Percentiles rank a stretch among this genome's conserved stretches.
phyloP scores from a whole-genome alignment of 257 asterid species.

The Petrea volubilis region DNA sequence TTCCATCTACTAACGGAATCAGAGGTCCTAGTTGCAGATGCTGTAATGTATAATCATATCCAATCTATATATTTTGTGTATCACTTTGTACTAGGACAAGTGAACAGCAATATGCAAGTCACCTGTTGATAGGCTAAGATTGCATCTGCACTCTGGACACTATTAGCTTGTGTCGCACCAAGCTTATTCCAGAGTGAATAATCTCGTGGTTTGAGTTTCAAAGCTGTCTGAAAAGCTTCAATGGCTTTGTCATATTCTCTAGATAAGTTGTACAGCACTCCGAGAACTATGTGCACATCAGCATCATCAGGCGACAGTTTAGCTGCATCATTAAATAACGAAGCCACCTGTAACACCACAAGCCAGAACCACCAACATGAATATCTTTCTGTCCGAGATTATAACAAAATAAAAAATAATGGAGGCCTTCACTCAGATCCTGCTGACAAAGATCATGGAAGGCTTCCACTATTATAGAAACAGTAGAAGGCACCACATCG shows the following conservation, averaged over 20 bases:
- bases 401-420: background rate
- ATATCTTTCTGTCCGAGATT: background rate
- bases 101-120: conserved; percentile 4
- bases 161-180: conserved; percentile 99
- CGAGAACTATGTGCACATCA: conserved; percentile 95
- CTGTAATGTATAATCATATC: conserved; percentile 6
- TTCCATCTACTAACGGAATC: no score
- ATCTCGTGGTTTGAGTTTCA: conserved; percentile 93
- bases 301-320: conserved; percentile 96
- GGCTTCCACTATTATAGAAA: background rate
- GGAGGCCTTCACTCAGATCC: background rate
- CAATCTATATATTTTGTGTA: conserved; percentile 1
- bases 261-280: conserved; percentile 85
- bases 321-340: conserved; percentile 83
- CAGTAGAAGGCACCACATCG: background rate
- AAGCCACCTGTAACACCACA: conserved; percentile 63
- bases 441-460: conserved; percentile 2
- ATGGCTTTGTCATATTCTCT: conserved; percentile 93
- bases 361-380: conserved; percentile 23
- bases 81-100: background rate
- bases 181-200: conserved; percentile 99
- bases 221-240: conserved; percentile 88
- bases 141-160: conserved; percentile 97
- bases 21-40: background rate
- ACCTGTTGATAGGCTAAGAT: conserved; percentile 95